Conservation (phyloP, 768 basidiomycete genomes). For the Russula compacta region DNA sequence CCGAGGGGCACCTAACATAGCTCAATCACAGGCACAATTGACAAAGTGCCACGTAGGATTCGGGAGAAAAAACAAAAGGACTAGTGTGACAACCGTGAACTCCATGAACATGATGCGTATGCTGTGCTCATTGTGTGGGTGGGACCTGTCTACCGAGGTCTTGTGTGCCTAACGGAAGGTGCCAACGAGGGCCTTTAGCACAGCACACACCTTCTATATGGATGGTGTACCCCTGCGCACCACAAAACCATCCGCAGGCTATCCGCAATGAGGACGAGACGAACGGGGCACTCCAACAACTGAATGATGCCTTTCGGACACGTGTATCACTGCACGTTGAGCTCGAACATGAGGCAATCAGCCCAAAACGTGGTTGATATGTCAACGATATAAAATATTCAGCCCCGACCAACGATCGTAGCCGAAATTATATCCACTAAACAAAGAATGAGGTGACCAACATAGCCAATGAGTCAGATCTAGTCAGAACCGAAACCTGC, state of each 20-base stretch:
- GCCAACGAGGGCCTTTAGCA: background rate
- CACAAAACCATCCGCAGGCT: slow-evolving; percentile 37
- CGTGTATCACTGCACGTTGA: slow-evolving; percentile 4
- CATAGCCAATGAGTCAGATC: background rate
- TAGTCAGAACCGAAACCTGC: background rate
- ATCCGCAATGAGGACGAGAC: slow-evolving; percentile 29
- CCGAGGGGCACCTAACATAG: background rate
- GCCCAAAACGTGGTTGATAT: background rate
- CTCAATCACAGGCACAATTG: background rate
- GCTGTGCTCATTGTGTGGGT: background rate
- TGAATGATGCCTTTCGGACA: slow-evolving; percentile 29
- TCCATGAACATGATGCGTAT: background rate
- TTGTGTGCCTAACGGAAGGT: background rate
- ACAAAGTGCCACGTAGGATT: background rate
- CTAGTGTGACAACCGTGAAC: background rate
- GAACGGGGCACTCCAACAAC: slow-evolving; percentile 28
- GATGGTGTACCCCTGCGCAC: slow-evolving; percentile 32
- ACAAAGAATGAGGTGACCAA: background rate
- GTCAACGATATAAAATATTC: background rate
- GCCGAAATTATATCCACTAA: background rate
- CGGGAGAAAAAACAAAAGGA: background rate
- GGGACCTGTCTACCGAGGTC: background rate
- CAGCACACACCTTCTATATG: slow-evolving; percentile 27
- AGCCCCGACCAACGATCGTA: background rate
- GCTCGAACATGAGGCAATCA: slow-evolving; percentile 6